Evolutionary conservation across 163 green algal species (phyloP), one percentile per base, ranked within the genome.

Genomic region (Chlamydomonas reinhardtii): DNA sequence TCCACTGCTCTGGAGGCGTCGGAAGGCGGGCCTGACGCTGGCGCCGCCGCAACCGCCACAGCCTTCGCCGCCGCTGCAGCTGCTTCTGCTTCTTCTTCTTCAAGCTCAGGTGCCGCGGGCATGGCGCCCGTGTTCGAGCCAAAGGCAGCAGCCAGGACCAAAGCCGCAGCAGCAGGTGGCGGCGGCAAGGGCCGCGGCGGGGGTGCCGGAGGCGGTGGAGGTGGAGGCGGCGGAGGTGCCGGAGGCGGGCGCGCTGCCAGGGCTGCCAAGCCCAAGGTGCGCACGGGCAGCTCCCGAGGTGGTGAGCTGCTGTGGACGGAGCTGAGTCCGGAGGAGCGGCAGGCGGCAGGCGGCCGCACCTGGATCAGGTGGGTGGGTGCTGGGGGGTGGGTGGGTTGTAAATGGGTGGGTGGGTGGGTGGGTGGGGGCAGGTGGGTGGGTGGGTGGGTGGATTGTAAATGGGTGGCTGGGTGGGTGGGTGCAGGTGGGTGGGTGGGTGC

Each of bases 241-340:
- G 11, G 16, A 66, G 72, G 11, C 39, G 39, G 39, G 39, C 39
- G 39, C 29, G 43, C 15, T 4, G 19, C 71, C 59, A 76, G 37
- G 71, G 48, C 48, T 14, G 48, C 37, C 71, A 76, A 76, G 71
- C 31, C 71, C 17, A 32, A 20, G 71, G 61, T 29, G 24, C 35
- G 37, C 4, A 31, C 37, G 22, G 73, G 73, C 6, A 17, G 29
- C 25, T 11, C 59, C 0, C 24, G 35, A 5, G 75, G 34, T 4
- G 75, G 75, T 0, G 3, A 64, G 37, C 76, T 65, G 59, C 76
- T 83, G 76, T 83, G 61, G 62, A 64, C 27, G 37, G 62, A 74
- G 39, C 37, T 74, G 35, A 59, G 37, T 27, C 6, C 29, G 35
- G 76, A 65, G 76, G 76, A 83, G 76, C 61, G 62, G 61, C 62